Base-by-base conservation (phyloP, 306 rosid species). In the Astragalus membranaceus region DNA sequence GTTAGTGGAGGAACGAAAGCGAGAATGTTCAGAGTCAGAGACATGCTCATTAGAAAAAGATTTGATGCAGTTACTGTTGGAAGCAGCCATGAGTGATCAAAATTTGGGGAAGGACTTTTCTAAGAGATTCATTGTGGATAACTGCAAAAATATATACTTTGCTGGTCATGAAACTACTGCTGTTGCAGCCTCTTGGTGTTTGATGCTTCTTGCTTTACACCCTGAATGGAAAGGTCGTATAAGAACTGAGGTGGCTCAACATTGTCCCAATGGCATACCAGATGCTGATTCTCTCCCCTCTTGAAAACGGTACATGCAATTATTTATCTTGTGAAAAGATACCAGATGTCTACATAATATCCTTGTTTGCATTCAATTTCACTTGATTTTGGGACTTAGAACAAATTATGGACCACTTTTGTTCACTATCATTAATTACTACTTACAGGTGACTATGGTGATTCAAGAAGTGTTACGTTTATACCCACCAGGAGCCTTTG, bases 81-180 rank as follows among this genome's bases (percentile, higher is more conserved):
- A 85, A 64, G 85, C 86, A 46, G 87, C 96, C 12, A 78, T 48
- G 59, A 61, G 37, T 10, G 97, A 93, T 77, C 72, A 81, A 50
- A 73, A 63, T 66, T 8, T 88, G 0, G 89, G 78, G 44, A 72
- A 79, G 26, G 88, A 82, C 0, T 75, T 88, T 3, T 85, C 95
- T 4, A 94, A 83, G 67, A 51, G 76, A 3, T 90, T 94, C 85
- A 84, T 91, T 10, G 96, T 94, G 55, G 99, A 94, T 58, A 94
- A 94, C 29, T 88, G 99, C 83, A 94, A 94, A 84, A n/a, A n/a
- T n/a, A n/a, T n/a, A n/a, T n/a, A n/a, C n/a, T n/a, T n/a, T n/a
- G n/a, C n/a, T n/a, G n/a, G 99, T 8, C 96, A 94, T 67, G 99
- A 94, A 79, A 72, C 97, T 65, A 91, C 95, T 10, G 88, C 92